Base-by-base conservation (phyloP, 306 rosid species). In the Inga laurina region DNA sequence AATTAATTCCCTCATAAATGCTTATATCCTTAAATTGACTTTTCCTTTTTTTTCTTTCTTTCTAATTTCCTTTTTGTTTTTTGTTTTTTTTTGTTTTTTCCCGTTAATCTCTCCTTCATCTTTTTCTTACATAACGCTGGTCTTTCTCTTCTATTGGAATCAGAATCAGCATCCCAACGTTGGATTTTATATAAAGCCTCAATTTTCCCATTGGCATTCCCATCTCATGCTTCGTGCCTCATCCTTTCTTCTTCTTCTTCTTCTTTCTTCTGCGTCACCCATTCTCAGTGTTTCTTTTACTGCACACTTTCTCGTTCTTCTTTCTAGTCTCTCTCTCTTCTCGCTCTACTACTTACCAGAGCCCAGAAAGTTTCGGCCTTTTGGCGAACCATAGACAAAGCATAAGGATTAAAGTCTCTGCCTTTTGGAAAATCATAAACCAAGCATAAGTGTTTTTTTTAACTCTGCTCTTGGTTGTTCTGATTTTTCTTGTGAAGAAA, bases 101-200 rank as follows among this genome's bases (percentile, higher is more conserved):
- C 54, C 2, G 76, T 30, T 44, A 65, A 27, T 27, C 8, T 61
- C 69, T 48, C 75, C 54, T 49, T 48, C 54, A 49, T 49, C 19
- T 49, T 49, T 13, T 18, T 32, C 41, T 14, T 5, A 64, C 37
- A 64, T 13, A 1, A 27, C 39, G 0, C 34, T 64, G 21, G 70
- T 30, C 41, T 2, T 27, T 62, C 68, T 62, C 35, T 13, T 62
- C 16, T 10, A 11, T 24, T 62, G 18, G 37, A 27, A 44, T 57
- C 52, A 8, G 75, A 43, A 44, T 37, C 74, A 66, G 84, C 76
- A 68, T 79, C 72, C 74, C 35, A 54, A 27, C 49, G 83, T 66
- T 82, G 74, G 30, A 48, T 82, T 19, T 21, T 57, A 68, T 86
- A 82, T 85, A 86, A 86, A 79, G 72, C 79, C 79, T 57, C 72